phyloP scores from a whole-genome alignment of 2,329 filamentous ascomycete species.

The Dothideomycetes sp. region DNA sequence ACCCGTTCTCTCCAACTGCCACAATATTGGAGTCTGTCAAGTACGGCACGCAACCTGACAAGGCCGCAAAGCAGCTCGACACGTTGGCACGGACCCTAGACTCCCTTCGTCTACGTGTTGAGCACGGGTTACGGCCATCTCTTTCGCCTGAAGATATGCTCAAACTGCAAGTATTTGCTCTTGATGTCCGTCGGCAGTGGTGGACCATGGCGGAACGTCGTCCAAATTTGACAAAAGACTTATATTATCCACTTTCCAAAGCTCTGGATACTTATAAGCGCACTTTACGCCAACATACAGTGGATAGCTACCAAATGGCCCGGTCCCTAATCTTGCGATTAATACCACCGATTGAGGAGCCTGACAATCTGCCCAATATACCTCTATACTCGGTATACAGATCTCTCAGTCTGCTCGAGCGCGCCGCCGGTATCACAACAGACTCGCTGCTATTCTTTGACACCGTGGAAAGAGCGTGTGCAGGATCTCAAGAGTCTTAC shows the following conservation, averaged over 20 bases:
- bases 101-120: slow-evolving; percentile 54
- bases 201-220: slow-evolving; percentile 53
- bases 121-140: too few relatives aligned
- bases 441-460: background rate
- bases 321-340: background rate
- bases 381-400: background rate
- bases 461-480: background rate
- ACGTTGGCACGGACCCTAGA: slow-evolving; percentile 54
- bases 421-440: background rate
- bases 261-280: slow-evolving; percentile 49
- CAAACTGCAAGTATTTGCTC: slow-evolving; percentile 52
- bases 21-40: slow-evolving; percentile 42
- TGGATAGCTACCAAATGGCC: background rate
- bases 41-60: slow-evolving; percentile 38
- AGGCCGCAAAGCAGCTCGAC: slow-evolving; percentile 56
- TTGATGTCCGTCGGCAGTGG: slow-evolving; percentile 51
- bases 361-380: too few relatives aligned
- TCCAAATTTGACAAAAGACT: slow-evolving; percentile 50
- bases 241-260: slow-evolving; percentile 53
- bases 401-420: background rate
- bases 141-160: slow-evolving; percentile 48
- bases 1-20: slow-evolving; percentile 46
- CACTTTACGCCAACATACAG: background rate
- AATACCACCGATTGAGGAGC: background rate
- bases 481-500: background rate